These are phyloP conservation scores for Geotrichum siamense DNA, from an alignment of 1,139 yeast species.

Conservation along the genomic window DNA sequence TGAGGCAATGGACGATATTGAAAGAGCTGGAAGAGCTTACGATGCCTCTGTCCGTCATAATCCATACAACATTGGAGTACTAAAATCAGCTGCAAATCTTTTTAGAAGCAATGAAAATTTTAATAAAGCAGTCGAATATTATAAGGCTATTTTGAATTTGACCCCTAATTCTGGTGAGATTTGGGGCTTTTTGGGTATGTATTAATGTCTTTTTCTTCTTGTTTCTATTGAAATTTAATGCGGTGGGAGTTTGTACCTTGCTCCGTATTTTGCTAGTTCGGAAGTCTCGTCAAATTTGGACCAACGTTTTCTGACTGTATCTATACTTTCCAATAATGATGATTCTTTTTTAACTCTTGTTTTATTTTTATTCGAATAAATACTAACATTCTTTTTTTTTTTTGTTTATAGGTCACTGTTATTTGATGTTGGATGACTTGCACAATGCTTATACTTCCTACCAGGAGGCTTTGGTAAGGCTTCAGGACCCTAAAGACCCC, in stretches of 20 bases:
- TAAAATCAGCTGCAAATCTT: constrained; percentile 79
- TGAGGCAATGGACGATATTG: constrained; percentile 81
- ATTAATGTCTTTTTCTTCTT: neutral
- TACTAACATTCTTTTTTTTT: neutral
- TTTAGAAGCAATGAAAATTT: constrained; percentile 86
- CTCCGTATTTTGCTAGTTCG: too few relatives aligned
- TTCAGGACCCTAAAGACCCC: constrained; percentile 92
- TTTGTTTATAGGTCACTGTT: constrained; percentile 68
- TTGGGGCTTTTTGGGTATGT: constrained; percentile 68
- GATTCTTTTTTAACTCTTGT: neutral
- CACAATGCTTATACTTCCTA: constrained; percentile 94
- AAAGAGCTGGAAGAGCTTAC: constrained; percentile 80
- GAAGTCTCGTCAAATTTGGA: too few relatives aligned
- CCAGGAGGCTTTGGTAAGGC: constrained; percentile 86
- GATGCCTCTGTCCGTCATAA: constrained; percentile 85
- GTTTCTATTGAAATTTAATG: neutral
- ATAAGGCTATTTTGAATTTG: constrained; percentile 75
- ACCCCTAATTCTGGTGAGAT: constrained; percentile 90
- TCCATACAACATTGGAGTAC: constrained; percentile 78
- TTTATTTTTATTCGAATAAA: neutral
- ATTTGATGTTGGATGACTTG: constrained; percentile 89
- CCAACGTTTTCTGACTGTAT: too few relatives aligned
- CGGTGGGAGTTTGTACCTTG: too few relatives aligned
- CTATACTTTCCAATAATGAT: too few relatives aligned
- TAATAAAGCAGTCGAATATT: constrained; percentile 87